Evolutionary conservation across 306 rosid species (phyloP).

Genomic region (Vigna hirtella): DNA sequence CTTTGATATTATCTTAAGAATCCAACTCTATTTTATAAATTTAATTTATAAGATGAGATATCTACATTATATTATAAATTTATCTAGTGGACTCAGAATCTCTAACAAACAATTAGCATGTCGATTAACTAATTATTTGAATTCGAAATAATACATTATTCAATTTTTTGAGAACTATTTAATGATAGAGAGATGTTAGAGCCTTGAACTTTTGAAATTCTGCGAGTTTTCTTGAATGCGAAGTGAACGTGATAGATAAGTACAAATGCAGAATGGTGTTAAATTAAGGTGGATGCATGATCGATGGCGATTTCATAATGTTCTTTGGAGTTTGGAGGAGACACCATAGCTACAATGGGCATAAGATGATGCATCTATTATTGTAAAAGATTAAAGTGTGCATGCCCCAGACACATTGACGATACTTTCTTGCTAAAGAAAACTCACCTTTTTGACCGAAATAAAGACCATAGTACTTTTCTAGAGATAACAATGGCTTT

Average conservation of each 20-base stretch:
- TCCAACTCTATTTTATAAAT: no score
- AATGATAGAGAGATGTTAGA: background rate
- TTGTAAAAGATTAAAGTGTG: conserved; percentile 34
- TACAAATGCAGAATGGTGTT: background rate
- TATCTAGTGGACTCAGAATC: no score
- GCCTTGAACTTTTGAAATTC: conserved; percentile 12
- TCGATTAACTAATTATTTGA: background rate
- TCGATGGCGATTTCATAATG: background rate
- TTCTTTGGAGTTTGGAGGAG: conserved; percentile 36
- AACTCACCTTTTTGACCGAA: conserved; percentile 43
- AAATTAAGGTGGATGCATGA: conserved; percentile 21
- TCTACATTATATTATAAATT: no score
- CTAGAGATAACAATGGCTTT: conserved; percentile 37
- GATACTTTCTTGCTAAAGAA: conserved; percentile 37
- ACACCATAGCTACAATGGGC: conserved; percentile 27
- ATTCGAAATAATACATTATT: no score
- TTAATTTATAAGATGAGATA: no score
- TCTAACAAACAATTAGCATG: no score
- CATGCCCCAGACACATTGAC: conserved; percentile 37
- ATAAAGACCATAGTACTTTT: conserved; percentile 30
- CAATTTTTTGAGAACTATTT: background rate
- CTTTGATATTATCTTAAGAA: no score
- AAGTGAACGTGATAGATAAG: conserved; percentile 7
- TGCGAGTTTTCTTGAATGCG: conserved; percentile 12
- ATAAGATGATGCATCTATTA: conserved; percentile 32